A percentile compares a stretch with the other conserved stretches of the same genome.
Conservation (phyloP, 441 rosid species). For the Syzygium malaccense region DNA sequence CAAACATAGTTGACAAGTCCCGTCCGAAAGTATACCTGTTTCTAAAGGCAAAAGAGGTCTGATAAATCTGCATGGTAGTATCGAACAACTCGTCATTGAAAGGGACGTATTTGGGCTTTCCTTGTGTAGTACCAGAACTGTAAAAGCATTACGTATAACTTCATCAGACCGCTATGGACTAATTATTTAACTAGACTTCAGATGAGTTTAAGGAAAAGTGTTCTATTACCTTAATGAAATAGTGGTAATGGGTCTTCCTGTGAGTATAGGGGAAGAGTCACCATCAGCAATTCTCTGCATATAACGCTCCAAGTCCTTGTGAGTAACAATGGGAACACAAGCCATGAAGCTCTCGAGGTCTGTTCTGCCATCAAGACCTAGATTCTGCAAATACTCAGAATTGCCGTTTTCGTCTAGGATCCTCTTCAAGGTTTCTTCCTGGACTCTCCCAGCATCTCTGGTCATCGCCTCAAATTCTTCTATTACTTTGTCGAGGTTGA, state of each 20-base stretch:
- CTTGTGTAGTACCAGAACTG: conserved; percentile 97
- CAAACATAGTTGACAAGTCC: neutral
- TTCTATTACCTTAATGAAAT: conserved; percentile 60
- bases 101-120: conserved; percentile 78
- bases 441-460: conserved; percentile 54
- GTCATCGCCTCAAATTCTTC: conserved; percentile 66
- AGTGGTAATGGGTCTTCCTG: conserved; percentile 59
- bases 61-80: conserved; percentile 67
- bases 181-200: neutral
- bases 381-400: conserved; percentile 58
- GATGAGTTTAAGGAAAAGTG: neutral
- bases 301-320: conserved; percentile 61
- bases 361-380: conserved; percentile 64
- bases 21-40: conserved; percentile 43
- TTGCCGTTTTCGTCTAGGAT: conserved; percentile 62
- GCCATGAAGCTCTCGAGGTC: conserved; percentile 68
- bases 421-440: conserved; percentile 57
- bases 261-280: conserved; percentile 56
- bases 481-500: conserved; percentile 44
- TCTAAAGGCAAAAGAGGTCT: conserved; percentile 86
- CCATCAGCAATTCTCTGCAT: conserved; percentile 68
- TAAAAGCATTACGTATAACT: neutral
- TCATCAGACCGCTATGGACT: neutral
- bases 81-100: conserved; percentile 80
- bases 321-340: conserved; percentile 67